Conservation (phyloP, 345 rosid genomes). For the Murraya paniculata region DNA sequence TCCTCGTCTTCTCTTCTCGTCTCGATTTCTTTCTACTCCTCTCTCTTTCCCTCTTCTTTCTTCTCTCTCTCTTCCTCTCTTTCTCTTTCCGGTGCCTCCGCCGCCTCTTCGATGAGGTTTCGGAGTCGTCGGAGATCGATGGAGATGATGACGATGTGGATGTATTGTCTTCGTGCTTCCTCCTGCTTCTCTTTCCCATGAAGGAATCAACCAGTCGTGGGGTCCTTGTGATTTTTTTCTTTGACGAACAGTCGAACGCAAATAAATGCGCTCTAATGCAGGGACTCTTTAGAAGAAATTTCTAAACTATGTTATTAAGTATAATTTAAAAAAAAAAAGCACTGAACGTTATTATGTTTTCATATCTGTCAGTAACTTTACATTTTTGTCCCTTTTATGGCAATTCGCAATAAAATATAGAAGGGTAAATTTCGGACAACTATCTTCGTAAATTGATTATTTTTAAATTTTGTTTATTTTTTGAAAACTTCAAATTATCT, state of each 20-base stretch:
- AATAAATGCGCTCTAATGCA: background rate
- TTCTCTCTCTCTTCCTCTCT: slow-evolving; percentile 44
- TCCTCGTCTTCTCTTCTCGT: slow-evolving; percentile 27
- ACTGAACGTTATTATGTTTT: too few relatives aligned
- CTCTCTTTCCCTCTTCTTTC: slow-evolving; percentile 37
- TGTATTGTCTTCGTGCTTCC: slow-evolving; percentile 37
- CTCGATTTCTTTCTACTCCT: slow-evolving; percentile 43
- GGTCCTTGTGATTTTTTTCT: background rate
- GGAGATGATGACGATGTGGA: slow-evolving; percentile 36
- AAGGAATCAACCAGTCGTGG: background rate
- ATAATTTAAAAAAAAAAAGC: too few relatives aligned
- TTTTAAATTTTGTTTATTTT: too few relatives aligned
- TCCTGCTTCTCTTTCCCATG: slow-evolving; percentile 17
- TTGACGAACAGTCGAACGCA: background rate
- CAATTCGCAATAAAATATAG: too few relatives aligned
- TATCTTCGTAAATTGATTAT: too few relatives aligned
- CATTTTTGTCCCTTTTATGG: too few relatives aligned
- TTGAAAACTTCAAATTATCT: too few relatives aligned
- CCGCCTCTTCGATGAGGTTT: slow-evolving; percentile 35
- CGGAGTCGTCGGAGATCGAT: slow-evolving; percentile 46
- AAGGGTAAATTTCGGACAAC: too few relatives aligned
- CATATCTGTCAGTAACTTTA: too few relatives aligned
- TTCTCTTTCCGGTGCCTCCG: slow-evolving; percentile 37
- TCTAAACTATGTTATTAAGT: fast-evolving
- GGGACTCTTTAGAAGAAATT: too few relatives aligned